phyloP scores from a whole-genome alignment of 169 alveolate genomes.

The Plasmodium coatneyi region DNA sequence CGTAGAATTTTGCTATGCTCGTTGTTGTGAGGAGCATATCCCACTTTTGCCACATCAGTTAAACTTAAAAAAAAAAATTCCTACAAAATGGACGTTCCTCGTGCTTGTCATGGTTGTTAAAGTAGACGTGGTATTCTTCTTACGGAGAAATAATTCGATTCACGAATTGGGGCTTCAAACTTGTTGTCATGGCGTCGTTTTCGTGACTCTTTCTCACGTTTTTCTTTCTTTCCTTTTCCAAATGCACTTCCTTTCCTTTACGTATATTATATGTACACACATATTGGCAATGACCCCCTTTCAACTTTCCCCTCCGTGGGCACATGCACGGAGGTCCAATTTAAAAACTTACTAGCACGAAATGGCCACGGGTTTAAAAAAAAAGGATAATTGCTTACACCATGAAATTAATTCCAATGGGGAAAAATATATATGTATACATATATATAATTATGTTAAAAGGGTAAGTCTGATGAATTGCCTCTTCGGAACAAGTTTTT shows the following conservation, averaged over 20 bases:
- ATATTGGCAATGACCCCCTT: not conserved
- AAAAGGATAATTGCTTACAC: not conserved
- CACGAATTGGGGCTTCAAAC: not conserved
- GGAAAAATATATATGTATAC: not conserved
- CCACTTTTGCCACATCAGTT: not conserved
- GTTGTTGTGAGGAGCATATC: not conserved
- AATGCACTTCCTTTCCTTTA: not conserved
- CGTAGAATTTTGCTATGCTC: not conserved
- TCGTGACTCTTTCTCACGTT: not conserved
- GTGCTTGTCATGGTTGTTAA: not conserved
- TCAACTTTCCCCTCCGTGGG: not conserved
- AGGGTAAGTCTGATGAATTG: slow-evolving; percentile 73
- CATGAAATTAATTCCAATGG: not conserved
- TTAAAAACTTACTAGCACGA: not conserved
- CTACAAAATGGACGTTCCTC: not conserved
- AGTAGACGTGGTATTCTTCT: not conserved
- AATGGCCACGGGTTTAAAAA: not conserved
- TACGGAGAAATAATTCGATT: not conserved
- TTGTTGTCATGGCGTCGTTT: not conserved
- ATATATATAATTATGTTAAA: slow-evolving; percentile 23
- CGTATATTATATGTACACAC: slow-evolving; percentile 2
- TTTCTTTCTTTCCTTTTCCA: not conserved
- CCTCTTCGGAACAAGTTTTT: slow-evolving; percentile 34
- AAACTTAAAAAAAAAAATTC: not conserved
- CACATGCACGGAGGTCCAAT: not conserved